Percentiles rank a stretch among this genome's conserved stretches.
phyloP scores from a whole-genome alignment of 495 filamentous ascomycete species.

The Lophiotrema nucula region DNA sequence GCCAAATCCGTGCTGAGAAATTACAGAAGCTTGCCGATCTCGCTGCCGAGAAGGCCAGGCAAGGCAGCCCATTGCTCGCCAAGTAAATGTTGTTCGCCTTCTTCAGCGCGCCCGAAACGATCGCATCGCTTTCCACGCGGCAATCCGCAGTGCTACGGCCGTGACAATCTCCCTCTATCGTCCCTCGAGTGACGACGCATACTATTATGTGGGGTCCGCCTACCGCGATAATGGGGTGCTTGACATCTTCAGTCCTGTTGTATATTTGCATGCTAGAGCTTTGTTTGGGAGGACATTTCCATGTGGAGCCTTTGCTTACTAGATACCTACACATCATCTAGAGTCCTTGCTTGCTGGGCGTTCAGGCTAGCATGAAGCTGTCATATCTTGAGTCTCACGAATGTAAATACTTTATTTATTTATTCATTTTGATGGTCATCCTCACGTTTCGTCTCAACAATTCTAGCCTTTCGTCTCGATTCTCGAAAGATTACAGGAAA shows the following conservation, averaged over 20 bases:
- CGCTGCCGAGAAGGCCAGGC: conserved; percentile 53
- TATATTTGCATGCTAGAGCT: conserved; percentile 6
- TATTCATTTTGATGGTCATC: too few species aligned
- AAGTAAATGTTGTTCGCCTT: conserved; percentile 24
- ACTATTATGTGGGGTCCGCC: background rate
- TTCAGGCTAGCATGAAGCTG: too few species aligned
- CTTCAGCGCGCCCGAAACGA: too few species aligned
- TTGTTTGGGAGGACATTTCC: background rate
- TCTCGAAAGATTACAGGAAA: too few species aligned
- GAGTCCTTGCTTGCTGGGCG: too few species aligned
- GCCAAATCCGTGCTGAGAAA: conserved; percentile 66
- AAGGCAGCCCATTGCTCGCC: conserved; percentile 29
- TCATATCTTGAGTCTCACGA: too few species aligned
- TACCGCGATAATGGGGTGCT: background rate
- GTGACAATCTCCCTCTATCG: too few species aligned
- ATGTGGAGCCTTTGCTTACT: background rate
- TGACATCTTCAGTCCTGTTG: background rate
- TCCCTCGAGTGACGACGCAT: background rate
- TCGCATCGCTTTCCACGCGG: too few species aligned
- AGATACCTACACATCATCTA: conserved; percentile 9
- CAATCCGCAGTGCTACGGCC: too few species aligned
- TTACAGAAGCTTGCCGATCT: conserved; percentile 64
- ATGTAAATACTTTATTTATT: too few species aligned
- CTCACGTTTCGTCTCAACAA: too few species aligned
- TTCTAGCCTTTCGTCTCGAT: too few species aligned